These are phyloP conservation scores for Heliocybe sulcata DNA, from an alignment of 1,284 basidiomycete species.

Conservation along the genomic window DNA sequence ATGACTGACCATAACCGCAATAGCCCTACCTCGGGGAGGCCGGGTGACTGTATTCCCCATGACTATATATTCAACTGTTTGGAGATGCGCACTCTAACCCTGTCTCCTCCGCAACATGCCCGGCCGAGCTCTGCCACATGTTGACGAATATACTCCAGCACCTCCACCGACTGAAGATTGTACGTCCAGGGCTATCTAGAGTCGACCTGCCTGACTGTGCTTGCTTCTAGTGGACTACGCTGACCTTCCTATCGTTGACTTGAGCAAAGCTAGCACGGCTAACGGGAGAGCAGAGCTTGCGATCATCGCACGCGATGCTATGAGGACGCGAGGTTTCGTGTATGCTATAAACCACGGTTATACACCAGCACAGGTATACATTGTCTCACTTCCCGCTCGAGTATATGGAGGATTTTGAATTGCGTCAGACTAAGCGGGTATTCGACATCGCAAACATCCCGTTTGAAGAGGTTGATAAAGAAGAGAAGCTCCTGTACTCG, in stretches of 20 bases:
- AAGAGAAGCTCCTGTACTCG: conserved; percentile 51
- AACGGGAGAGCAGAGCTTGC: conserved; percentile 42
- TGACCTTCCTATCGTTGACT: conserved; percentile 56
- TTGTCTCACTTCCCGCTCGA: not conserved
- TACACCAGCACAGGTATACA: conserved; percentile 31
- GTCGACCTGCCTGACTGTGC: too few species aligned
- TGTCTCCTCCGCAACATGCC: too few species aligned
- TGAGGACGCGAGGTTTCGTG: conserved; percentile 56
- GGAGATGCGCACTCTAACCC: too few species aligned
- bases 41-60: not conserved
- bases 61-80: too few species aligned
- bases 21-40: not conserved
- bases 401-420: not conserved
- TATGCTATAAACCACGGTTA: conserved; percentile 57
- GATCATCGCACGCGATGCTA: conserved; percentile 43
- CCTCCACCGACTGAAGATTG: too few species aligned
- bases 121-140: too few species aligned
- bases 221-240: conserved; percentile 52
- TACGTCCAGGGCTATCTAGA: too few species aligned
- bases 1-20: too few species aligned
- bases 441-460: conserved; percentile 62
- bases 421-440: conserved; percentile 34
- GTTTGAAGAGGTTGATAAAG: conserved; percentile 40
- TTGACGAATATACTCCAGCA: too few species aligned
- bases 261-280: conserved; percentile 38